These are phyloP conservation scores for Testicularia cyperi DNA, from an alignment of 1,284 basidiomycete genomes.

Conservation along the genomic window DNA sequence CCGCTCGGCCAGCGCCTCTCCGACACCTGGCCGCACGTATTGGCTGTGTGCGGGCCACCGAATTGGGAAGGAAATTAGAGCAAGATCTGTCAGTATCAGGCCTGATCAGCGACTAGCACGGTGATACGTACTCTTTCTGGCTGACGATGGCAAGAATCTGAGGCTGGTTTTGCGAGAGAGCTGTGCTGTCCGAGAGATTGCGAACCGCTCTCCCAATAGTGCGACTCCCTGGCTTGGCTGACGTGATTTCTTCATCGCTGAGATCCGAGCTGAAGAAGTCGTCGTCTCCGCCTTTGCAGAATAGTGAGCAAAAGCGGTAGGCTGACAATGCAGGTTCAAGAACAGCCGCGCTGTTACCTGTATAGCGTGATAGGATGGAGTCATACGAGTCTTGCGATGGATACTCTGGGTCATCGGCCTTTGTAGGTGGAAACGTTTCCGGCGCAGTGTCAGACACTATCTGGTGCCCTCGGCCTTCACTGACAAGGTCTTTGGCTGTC, in stretches of 20 bases:
- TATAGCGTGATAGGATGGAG: too few species aligned
- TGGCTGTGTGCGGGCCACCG: slow-evolving; percentile 20
- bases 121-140: slow-evolving; percentile 41
- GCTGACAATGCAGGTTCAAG: slow-evolving; percentile 46
- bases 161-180: neutral
- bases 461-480: slow-evolving; percentile 6
- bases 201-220: slow-evolving; percentile 10
- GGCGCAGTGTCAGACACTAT: too few species aligned
- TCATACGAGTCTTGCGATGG: too few species aligned
- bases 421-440: too few species aligned
- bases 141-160: slow-evolving; percentile 46
- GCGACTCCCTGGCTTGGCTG: slow-evolving; percentile 3
- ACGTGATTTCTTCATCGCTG: slow-evolving; percentile 15
- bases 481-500: slow-evolving; percentile 13
- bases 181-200: slow-evolving; percentile 4
- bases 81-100: neutral
- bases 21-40: slow-evolving; percentile 26
- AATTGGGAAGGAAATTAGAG: neutral
- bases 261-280: slow-evolving; percentile 54
- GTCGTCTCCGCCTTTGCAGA: slow-evolving; percentile 45
- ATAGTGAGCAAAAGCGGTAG: slow-evolving; percentile 50
- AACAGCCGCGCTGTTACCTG: slow-evolving; percentile 40
- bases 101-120: neutral
- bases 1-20: slow-evolving; percentile 11
- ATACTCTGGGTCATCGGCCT: slow-evolving; percentile 9